Evolutionary conservation across 495 filamentous ascomycete species (phyloP), one percentile per base, ranked within the genome.

Genomic region (Cairneyella variabilis): DNA sequence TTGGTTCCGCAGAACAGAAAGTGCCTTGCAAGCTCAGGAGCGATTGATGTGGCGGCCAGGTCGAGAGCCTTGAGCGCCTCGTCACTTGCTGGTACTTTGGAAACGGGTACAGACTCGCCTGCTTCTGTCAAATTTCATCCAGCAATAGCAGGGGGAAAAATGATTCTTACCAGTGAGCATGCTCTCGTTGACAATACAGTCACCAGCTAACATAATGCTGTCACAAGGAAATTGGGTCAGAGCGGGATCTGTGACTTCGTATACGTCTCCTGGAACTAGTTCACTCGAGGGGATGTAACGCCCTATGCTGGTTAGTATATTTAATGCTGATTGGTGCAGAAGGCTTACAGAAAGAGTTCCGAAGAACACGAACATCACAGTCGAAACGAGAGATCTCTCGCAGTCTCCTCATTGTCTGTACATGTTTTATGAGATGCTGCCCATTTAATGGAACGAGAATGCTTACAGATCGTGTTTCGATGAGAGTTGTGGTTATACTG

Each of bases 111-210:
- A 45, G 95, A 97, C 75, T 99, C 95, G 39, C 91, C 91, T 85
- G 47, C 23, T 20, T 34, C 12, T 21, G 26, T 59, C 10, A 60
- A 52, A 36, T 27, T 41, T 34, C 11, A 52, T 32, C 17, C 49
- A 48, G 71, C 50, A 73, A 62, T 40, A n/a, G 6, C 16, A 7
- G 34, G 23, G 16, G 20, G 20, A 34, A 17, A 7, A 17, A 14
- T 27, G 28, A 21, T 32, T 64, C 72, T 61, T 64, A 86, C 86
- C 86, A 34, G 95, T 99, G 26, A 99, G 82, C 95, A 99, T 99
- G 74, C 92, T 97, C 68, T 99, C 95, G 66, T 99, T 99, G 54
- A 99, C 91, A 57, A 99, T 97, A 67, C 91, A 96, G 67, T 99
- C 95, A 21, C 95, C 95, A 48, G 88, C 88, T 4, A 99, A 72